Conservation (phyloP, 257 asterid species). For the Asclepias syriaca region DNA sequence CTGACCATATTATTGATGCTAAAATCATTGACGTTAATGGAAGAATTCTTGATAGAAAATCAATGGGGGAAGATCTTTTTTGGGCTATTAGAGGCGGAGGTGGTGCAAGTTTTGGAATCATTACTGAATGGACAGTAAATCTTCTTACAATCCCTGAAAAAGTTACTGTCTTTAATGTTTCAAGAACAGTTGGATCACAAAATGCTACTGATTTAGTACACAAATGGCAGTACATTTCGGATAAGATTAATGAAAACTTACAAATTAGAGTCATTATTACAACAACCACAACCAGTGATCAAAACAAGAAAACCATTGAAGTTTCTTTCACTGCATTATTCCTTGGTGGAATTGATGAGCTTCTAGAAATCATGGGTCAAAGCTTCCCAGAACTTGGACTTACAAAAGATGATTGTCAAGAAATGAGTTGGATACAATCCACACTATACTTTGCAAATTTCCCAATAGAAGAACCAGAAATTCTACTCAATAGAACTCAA, state of each 20-base stretch:
- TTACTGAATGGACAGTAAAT: conserved; percentile 31
- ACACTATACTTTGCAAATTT: conserved; percentile 35
- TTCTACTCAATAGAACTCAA: conserved; percentile 23
- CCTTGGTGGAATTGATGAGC: conserved; percentile 26
- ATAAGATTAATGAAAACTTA: conserved; percentile 22
- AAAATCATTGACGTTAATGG: conserved; percentile 28
- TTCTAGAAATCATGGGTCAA: conserved; percentile 26
- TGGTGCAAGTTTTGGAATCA: conserved; percentile 39
- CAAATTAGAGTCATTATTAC: conserved; percentile 26
- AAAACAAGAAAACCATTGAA: conserved; percentile 21
- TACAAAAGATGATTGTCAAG: conserved; percentile 20
- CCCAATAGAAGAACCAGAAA: conserved; percentile 31
- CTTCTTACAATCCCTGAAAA: conserved; percentile 28
- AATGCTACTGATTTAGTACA: conserved; percentile 31
- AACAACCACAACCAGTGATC: not conserved
- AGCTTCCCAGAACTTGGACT: conserved; percentile 44
- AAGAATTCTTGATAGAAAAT: conserved; percentile 28
- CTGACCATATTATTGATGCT: conserved; percentile 41
- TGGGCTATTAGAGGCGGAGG: conserved; percentile 58
- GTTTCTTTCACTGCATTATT: conserved; percentile 38
- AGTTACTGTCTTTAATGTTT: conserved; percentile 46
- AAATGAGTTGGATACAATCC: conserved; percentile 38
- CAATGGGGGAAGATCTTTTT: conserved; percentile 48
- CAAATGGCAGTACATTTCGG: conserved; percentile 30
- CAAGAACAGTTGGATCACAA: conserved; percentile 33